phyloP scores from a whole-genome alignment of 1,139 yeast genomes.

The Wickerhamomyces sp. region DNA sequence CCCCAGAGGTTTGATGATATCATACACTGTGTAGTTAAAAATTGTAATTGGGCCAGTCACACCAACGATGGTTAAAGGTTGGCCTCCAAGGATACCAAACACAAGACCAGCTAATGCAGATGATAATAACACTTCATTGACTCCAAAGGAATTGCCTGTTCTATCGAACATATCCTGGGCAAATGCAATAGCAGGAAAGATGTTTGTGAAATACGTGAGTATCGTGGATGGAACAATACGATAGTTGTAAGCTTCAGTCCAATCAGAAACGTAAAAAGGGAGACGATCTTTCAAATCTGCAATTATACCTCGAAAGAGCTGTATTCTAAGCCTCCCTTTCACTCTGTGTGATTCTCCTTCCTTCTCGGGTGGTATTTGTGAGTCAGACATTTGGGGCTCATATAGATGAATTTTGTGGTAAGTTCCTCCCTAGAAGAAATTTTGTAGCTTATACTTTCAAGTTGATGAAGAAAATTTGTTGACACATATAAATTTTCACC shows the following conservation, averaged over 20 bases:
- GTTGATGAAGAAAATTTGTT: background rate
- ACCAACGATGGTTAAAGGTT: constrained; percentile 94
- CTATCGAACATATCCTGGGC: constrained; percentile 96
- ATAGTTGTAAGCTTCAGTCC: constrained; percentile 79
- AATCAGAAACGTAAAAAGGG: constrained; percentile 73
- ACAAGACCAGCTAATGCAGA: constrained; percentile 86
- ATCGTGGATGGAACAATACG: constrained; percentile 84
- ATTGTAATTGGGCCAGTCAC: constrained; percentile 94
- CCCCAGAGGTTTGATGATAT: constrained; percentile 52
- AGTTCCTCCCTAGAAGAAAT: too few species aligned
- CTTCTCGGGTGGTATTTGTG: background rate
- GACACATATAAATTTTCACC: too few species aligned
- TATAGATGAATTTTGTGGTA: too few species aligned
- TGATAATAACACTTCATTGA: constrained; percentile 80
- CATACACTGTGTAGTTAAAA: constrained; percentile 87
- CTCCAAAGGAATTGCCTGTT: constrained; percentile 81
- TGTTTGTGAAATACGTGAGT: constrained; percentile 81
- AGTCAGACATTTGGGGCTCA: too few species aligned
- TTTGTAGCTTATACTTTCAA: background rate
- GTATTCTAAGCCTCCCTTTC: too few species aligned
- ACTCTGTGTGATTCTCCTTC: background rate
- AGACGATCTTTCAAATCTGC: constrained; percentile 29
- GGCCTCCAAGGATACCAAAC: constrained; percentile 83
- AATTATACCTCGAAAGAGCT: constrained; percentile 24
- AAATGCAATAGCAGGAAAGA: constrained; percentile 91